Conservation (phyloP, 164 flowering plant species). For the Tetracentron sinense region DNA sequence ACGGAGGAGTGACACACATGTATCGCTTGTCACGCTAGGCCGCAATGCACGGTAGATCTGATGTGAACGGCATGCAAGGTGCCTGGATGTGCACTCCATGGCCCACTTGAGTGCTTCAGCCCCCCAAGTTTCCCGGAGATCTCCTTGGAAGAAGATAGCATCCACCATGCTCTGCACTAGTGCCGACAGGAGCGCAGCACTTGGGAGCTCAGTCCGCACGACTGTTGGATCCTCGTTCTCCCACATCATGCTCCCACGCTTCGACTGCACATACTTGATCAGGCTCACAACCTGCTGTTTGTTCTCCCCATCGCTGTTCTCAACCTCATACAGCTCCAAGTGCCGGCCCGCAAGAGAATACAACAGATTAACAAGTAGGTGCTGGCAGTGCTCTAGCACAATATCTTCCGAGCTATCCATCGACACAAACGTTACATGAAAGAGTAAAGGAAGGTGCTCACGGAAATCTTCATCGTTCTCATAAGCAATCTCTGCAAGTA, state of each 20-base stretch:
- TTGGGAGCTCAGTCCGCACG: constrained; percentile 75
- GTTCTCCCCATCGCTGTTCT: constrained; percentile 91
- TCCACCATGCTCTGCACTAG: constrained; percentile 98
- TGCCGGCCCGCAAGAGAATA: constrained; percentile 98
- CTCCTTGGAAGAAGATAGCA: constrained; percentile 98
- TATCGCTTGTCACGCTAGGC: constrained; percentile 90
- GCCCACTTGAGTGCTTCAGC: constrained; percentile 98
- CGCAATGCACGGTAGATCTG: constrained; percentile 94
- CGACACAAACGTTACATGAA: constrained; percentile 94
- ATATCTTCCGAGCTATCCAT: constrained; percentile 99
- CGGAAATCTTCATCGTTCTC: constrained; percentile 99
- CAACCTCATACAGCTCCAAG: constrained; percentile 91
- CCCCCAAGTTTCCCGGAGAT: constrained; percentile 99
- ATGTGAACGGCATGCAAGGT: constrained; percentile 97
- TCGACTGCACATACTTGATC: constrained; percentile 97
- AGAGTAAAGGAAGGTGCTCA: constrained; percentile 86
- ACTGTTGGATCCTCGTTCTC: constrained; percentile 96
- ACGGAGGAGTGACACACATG: constrained; percentile 88
- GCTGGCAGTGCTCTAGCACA: constrained; percentile 96
- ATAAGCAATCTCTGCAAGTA: constrained; percentile 96
- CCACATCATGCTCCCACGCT: constrained; percentile 99
- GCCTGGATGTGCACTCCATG: constrained; percentile 98
- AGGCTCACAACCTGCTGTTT: constrained; percentile 97
- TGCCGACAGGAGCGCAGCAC: constrained; percentile 95
- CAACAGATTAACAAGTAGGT: constrained; percentile 86